Conservation (phyloP, 2,329 filamentous ascomycete genomes). For the Pestalotiopsis sp. region DNA sequence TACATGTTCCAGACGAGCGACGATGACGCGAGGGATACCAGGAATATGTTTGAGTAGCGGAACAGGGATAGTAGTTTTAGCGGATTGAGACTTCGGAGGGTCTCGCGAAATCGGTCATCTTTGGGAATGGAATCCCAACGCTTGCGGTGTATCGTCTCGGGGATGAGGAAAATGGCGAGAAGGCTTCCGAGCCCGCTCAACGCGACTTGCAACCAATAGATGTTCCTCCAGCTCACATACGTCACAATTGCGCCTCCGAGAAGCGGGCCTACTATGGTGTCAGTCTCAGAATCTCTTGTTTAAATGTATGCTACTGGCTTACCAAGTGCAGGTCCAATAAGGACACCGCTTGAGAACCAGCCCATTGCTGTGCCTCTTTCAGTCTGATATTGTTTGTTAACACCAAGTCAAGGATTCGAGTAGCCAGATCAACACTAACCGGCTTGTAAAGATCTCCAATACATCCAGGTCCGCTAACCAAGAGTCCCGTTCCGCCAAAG, state of each 20-base stretch:
- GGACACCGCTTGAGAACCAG: conserved; percentile 46
- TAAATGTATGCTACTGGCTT: background rate
- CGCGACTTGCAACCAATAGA: conserved; percentile 34
- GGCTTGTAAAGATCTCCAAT: conserved; percentile 46
- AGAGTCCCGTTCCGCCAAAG: conserved; percentile 70
- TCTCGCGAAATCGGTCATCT: conserved; percentile 32
- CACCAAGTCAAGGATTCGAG: background rate
- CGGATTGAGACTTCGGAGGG: conserved; percentile 35
- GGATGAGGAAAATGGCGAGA: conserved; percentile 29
- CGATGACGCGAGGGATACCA: conserved; percentile 50
- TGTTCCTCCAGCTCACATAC: conserved; percentile 29
- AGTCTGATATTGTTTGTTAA: background rate
- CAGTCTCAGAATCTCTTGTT: background rate
- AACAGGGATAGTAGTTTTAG: conserved; percentile 26
- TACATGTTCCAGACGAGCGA: conserved; percentile 56
- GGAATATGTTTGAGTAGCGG: conserved; percentile 20
- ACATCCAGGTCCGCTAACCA: conserved; percentile 67
- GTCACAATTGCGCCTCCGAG: conserved; percentile 34
- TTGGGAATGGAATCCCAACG: conserved; percentile 45
- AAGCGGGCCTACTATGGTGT: conserved; percentile 49
- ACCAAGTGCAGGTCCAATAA: conserved; percentile 42
- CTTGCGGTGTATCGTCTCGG: conserved; percentile 63
- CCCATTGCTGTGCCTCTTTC: conserved; percentile 1
- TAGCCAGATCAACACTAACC: background rate
- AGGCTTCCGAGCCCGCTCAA: conserved; percentile 30